Evolutionary conservation across 208 protist genomes (phyloP), one percentile per base, ranked within the genome.

Genomic region (Crithidia brevicula): DNA sequence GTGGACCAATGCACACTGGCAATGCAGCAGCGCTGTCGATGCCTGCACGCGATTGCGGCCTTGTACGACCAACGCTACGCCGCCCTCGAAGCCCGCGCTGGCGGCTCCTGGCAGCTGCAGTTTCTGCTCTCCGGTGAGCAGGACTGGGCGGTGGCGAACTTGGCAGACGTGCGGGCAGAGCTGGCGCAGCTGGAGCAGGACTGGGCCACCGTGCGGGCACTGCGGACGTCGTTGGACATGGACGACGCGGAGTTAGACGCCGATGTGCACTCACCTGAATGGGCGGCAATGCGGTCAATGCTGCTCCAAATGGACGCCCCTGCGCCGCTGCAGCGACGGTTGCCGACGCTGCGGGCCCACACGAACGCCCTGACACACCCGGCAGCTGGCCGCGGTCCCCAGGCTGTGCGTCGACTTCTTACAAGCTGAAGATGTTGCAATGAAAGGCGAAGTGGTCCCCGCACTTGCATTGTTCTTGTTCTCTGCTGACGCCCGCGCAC

Each of bases 41-140:
- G 83, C 42, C 58, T 92, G 70, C 53, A 78, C 15, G 86, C 89
- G 45, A 67, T 96, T 11, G 68, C 67, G 8, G 22, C 56, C 13
- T 53, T 93, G 16, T 96, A 93, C 71, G 74, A 87, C 20, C 67
- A 72, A 28, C 87, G 87, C 46, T 88, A 84, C 76, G 62, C 67
- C 52, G 67, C 38, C 0, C 58, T 93, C 7, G 60, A 57, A 10
- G 31, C 33, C 1, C 61, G 71, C 31, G 65, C 67, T 18, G 46
- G 43, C 23, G 50, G 65, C 4, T 69, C 68, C 20, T 91, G 79
- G 83, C 85, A 93, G 72, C 46, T 82, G 61, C 71, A 86, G 60
- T 95, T 93, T 58, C 77, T 95, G 31, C 58, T 90, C 6, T 60
- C 80, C 9, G 72, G 80, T 18, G 90, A 93, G 63, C 85, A 81